These are phyloP conservation scores for Globisporangium uncinulatum DNA, from an alignment of 352 stramenopile species.

Conservation along the genomic window DNA sequence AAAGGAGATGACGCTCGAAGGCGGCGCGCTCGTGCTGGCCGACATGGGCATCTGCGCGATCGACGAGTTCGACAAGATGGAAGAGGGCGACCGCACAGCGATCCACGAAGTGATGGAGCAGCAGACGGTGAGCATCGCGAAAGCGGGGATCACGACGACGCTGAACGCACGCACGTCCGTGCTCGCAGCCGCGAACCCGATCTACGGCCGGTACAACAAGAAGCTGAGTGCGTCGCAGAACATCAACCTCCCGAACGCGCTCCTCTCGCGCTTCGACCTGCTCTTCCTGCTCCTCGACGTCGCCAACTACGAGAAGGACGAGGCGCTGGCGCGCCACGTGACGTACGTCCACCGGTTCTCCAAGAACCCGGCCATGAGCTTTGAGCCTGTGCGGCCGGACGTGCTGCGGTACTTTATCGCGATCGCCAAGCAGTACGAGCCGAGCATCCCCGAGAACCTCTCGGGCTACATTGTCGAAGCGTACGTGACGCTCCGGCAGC, in stretches of 20 bases:
- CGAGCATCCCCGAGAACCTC: constrained; percentile 89
- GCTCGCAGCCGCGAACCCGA: constrained; percentile 98
- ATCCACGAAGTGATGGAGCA: constrained; percentile 99
- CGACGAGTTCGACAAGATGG: constrained; percentile 99
- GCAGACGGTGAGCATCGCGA: constrained; percentile 98
- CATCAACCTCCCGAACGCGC: constrained; percentile 99
- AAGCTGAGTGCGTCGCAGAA: constrained; percentile 92
- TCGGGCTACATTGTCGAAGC: constrained; percentile 98
- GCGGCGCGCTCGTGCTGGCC: constrained; percentile 97
- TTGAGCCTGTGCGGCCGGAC: constrained; percentile 88
- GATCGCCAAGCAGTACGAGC: constrained; percentile 84
- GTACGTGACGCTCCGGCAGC: constrained; percentile 95
- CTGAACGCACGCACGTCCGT: constrained; percentile 96
- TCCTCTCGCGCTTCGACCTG: constrained; percentile 99
- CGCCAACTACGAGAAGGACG: constrained; percentile 91
- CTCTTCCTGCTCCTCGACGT: constrained; percentile 98
- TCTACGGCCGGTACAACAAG: constrained; percentile 92
- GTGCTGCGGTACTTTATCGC: constrained; percentile 90
- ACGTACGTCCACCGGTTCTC: constrained; percentile 90
- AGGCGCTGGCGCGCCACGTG: constrained; percentile 89
- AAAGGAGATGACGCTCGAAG: constrained; percentile 90
- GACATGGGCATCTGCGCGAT: constrained; percentile 99
- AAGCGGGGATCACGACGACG: constrained; percentile 99
- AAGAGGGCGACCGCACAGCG: constrained; percentile 96
- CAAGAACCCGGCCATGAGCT: constrained; percentile 88